Conservation (phyloP, 495 filamentous ascomycete genomes). For the Lophium mytilinum region DNA sequence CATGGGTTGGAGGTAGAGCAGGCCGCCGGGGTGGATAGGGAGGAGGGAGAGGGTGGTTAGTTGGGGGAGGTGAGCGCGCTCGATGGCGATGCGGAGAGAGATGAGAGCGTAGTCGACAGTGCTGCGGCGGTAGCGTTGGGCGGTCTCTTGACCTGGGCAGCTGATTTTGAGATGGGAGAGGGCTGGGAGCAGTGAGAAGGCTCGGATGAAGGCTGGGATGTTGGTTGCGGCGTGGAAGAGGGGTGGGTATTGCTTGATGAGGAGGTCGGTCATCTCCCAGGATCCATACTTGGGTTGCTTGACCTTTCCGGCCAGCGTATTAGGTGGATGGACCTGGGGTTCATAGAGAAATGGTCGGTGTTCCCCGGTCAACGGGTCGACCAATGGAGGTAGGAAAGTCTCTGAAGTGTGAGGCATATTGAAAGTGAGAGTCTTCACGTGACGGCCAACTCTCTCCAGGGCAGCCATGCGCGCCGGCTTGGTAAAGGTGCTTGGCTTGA, state of each 20-base stretch:
- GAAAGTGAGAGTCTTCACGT: constrained; percentile 63
- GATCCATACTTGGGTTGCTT: constrained; percentile 57
- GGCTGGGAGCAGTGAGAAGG: constrained; percentile 53
- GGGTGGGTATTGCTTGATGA: constrained; percentile 72
- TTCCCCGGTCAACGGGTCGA: constrained; percentile 61
- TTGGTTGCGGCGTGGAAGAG: constrained; percentile 82
- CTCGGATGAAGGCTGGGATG: constrained; percentile 64
- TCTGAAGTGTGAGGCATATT: constrained; percentile 57
- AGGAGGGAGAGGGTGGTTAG: constrained; percentile 57
- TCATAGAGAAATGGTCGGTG: constrained; percentile 68
- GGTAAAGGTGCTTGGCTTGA: constrained; percentile 62
- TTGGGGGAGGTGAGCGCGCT: constrained; percentile 51
- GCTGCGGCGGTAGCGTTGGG: constrained; percentile 60
- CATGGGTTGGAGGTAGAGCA: constrained; percentile 60
- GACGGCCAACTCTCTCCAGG: constrained; percentile 60
- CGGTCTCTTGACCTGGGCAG: constrained; percentile 59
- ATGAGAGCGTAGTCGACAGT: constrained; percentile 77
- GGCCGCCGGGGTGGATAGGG: constrained; percentile 57
- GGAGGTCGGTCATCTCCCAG: constrained; percentile 55
- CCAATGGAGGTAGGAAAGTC: constrained; percentile 68
- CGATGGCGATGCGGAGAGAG: constrained; percentile 66
- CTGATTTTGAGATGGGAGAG: constrained; percentile 62
- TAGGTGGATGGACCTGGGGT: constrained; percentile 46
- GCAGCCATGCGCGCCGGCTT: constrained; percentile 58
- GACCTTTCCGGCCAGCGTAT: constrained; percentile 16